Percentiles rank a stretch among this genome's conserved stretches.
Evolutionary conservation across 495 filamentous ascomycete species (phyloP).

Genomic region (Aspergillus campestris): DNA sequence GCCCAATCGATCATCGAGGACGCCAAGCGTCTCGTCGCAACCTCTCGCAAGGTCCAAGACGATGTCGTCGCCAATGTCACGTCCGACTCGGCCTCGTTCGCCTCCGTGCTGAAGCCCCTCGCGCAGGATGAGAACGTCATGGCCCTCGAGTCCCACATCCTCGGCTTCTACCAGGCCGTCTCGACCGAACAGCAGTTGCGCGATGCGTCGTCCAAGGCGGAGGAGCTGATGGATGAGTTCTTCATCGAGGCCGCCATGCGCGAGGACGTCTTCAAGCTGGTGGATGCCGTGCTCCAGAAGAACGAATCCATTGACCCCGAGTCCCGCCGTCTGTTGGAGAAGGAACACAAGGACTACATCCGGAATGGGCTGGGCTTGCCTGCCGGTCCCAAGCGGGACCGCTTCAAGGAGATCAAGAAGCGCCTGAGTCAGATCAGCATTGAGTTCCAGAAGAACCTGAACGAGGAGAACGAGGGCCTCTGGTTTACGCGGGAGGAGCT

Average conservation of each 20-base stretch:
- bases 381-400: constrained; percentile 50
- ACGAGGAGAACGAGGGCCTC: constrained; percentile 59
- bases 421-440: constrained; percentile 56
- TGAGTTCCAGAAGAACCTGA: constrained; percentile 60
- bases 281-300: constrained; percentile 52
- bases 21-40: constrained; percentile 64
- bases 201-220: constrained; percentile 60
- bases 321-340: constrained; percentile 55
- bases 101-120: constrained; percentile 54
- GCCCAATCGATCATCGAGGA: constrained; percentile 66
- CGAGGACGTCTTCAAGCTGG: constrained; percentile 56
- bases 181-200: constrained; percentile 60
- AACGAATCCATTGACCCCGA: constrained; percentile 55
- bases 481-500: constrained; percentile 57
- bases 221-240: constrained; percentile 60
- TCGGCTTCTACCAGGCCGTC: constrained; percentile 76
- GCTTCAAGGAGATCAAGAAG: constrained; percentile 70
- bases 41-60: constrained; percentile 63
- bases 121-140: constrained; percentile 59
- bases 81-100: constrained; percentile 57
- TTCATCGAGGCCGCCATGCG: constrained; percentile 59
- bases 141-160: constrained; percentile 50
- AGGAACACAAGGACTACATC: constrained; percentile 59
- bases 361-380: constrained; percentile 55
- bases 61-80: constrained; percentile 60